phyloP scores from a whole-genome alignment of 2,329 filamentous ascomycete genomes.

The Microsporum ferrugineum region DNA sequence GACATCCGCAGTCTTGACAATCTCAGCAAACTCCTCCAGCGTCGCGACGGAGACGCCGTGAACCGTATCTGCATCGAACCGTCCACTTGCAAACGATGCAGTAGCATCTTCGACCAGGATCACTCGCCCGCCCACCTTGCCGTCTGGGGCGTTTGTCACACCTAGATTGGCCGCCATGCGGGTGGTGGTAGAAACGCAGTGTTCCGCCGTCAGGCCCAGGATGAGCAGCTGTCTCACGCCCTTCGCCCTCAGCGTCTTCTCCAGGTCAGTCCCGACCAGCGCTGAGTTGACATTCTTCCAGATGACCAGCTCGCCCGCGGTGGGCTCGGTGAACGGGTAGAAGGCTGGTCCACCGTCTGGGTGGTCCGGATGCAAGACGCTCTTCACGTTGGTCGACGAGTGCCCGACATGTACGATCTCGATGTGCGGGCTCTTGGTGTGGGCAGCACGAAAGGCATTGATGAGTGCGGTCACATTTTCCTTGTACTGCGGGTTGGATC shows the following conservation, averaged over 20 bases:
- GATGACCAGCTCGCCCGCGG: constrained; percentile 29
- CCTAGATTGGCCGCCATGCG: constrained; percentile 40
- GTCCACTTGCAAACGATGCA: constrained; percentile 35
- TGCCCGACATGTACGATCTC: constrained; percentile 39
- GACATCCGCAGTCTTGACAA: constrained; percentile 30
- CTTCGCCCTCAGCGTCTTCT: constrained; percentile 25
- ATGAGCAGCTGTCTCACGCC: constrained; percentile 32
- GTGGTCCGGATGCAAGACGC: constrained; percentile 28
- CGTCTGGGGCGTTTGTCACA: constrained; percentile 24
- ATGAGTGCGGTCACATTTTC: constrained; percentile 33
- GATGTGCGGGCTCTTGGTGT: constrained; percentile 8
- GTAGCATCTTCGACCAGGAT: constrained; percentile 38
- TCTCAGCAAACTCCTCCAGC: constrained; percentile 37
- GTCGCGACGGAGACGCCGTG: constrained; percentile 37
- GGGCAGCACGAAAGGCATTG: constrained; percentile 24
- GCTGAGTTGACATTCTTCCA: constrained; percentile 38
- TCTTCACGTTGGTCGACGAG: constrained; percentile 27
- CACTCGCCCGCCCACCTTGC: constrained; percentile 23
- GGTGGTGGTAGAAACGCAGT: constrained; percentile 40
- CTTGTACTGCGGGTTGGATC: constrained; percentile 38
- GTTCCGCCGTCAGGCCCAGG: constrained; percentile 38
- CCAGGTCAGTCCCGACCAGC: constrained; percentile 38
- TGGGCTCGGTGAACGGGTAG: constrained; percentile 23
- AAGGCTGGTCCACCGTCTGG: constrained; percentile 21
- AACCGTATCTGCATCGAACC: constrained; percentile 36